Conservation (phyloP, 768 basidiomycete species). For the Leccinum disarticulatum region DNA sequence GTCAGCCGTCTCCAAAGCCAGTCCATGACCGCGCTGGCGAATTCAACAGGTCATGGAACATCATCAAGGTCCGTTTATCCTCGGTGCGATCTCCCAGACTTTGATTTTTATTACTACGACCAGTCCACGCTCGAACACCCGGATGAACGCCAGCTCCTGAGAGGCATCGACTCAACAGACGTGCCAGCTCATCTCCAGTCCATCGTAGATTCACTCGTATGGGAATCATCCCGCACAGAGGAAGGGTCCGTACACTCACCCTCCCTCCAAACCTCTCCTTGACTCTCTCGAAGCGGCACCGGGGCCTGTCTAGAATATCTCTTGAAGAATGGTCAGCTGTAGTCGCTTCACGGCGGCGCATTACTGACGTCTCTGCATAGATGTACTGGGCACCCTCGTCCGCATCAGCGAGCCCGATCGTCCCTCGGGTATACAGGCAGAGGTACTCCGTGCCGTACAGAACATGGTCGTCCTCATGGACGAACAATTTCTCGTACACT, state of each 20-base stretch:
- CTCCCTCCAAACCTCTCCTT: slow-evolving; percentile 7
- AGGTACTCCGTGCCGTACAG: slow-evolving; percentile 82
- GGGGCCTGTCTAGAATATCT: slow-evolving; percentile 91
- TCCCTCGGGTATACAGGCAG: slow-evolving; percentile 87
- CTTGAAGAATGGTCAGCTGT: slow-evolving; percentile 72
- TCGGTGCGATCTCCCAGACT: not conserved
- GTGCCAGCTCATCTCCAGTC: slow-evolving; percentile 74
- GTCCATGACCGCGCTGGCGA: slow-evolving; percentile 67
- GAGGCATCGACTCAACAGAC: slow-evolving; percentile 78
- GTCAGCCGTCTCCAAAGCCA: slow-evolving; percentile 46
- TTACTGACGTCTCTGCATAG: slow-evolving; percentile 37
- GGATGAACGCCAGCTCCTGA: slow-evolving; percentile 83
- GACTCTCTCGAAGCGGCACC: slow-evolving; percentile 56
- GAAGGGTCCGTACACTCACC: slow-evolving; percentile 65
- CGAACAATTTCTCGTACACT: slow-evolving; percentile 91
- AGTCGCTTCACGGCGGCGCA: not conserved
- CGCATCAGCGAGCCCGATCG: slow-evolving; percentile 82
- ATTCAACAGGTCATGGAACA: slow-evolving; percentile 74
- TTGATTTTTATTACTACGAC: slow-evolving; percentile 9
- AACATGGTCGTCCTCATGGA: slow-evolving; percentile 91
- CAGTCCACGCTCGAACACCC: slow-evolving; percentile 84
- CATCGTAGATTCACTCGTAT: slow-evolving; percentile 84
- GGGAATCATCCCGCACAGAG: slow-evolving; percentile 82
- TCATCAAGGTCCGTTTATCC: slow-evolving; percentile 56
- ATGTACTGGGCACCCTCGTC: slow-evolving; percentile 83